These are phyloP conservation scores for Pythium insidiosum DNA, from an alignment of 352 stramenopile species.

Conservation along the genomic window DNA sequence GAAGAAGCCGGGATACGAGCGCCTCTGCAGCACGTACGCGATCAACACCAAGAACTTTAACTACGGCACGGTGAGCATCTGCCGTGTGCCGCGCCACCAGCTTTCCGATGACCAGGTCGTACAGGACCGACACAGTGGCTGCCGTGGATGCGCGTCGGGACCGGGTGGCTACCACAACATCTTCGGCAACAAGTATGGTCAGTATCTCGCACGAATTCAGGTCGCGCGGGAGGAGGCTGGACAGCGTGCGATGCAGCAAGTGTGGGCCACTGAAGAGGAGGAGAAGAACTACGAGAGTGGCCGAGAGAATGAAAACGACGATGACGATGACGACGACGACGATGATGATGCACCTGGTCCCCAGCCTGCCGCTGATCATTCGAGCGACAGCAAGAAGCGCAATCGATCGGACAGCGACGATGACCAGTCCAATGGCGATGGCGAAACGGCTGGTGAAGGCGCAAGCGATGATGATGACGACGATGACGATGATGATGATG, in stretches of 20 bases:
- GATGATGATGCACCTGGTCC: conserved; percentile 23
- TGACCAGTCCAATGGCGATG: conserved; percentile 7
- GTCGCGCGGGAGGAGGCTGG: conserved; percentile 83
- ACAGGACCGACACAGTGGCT: conserved; percentile 95
- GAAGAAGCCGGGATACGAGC: conserved; percentile 99
- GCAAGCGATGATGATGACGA: conserved; percentile 1
- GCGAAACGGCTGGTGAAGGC: too few relatives aligned
- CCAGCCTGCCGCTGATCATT: conserved; percentile 16
- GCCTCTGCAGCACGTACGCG: conserved; percentile 96
- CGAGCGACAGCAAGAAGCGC: conserved; percentile 22
- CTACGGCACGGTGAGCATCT: conserved; percentile 98
- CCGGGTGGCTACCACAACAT: conserved; percentile 94
- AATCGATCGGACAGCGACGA: conserved; percentile 20
- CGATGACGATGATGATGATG: not conserved
- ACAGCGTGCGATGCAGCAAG: conserved; percentile 13
- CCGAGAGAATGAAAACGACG: conserved; percentile 15
- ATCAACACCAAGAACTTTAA: conserved; percentile 99
- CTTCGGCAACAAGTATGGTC: conserved; percentile 99
- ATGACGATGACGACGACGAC: conserved; percentile 31
- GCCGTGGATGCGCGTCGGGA: conserved; percentile 93
- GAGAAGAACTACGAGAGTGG: conserved; percentile 44
- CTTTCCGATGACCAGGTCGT: conserved; percentile 85
- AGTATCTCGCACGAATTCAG: conserved; percentile 96
- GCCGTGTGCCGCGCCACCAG: conserved; percentile 93
- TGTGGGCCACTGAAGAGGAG: conserved; percentile 63